Evolutionary conservation across 208 protist species (phyloP), one percentile per base, ranked within the genome.

Genomic region (Acanthamoeba healyi): DNA sequence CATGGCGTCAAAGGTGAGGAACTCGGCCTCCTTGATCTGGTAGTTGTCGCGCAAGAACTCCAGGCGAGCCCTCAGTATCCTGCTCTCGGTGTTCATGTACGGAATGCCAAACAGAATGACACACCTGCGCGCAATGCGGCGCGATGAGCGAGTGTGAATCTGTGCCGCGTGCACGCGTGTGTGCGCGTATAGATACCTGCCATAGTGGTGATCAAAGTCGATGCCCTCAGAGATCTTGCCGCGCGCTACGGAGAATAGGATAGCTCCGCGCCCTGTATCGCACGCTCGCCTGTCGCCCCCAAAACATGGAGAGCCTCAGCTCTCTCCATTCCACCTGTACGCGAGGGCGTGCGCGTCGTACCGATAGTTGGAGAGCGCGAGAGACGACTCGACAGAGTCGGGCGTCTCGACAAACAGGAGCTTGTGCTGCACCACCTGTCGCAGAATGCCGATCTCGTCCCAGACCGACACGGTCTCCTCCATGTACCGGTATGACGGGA

Each of bases 401-500:
- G 98, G 97, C 15, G 99, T 99, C 95, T 99, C 99, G 29, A 99
- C 98, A 97, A 99, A 99, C 74, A 99, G 97, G 12, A 99, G 97
- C 96, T 99, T 99, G 96, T 99, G 95, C 82, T 98, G 96, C 7
- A 97, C 97, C 32, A 99, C 96, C 94, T 98, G 95, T 86, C 98
- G 97, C 79, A 99, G 96, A 82, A 99, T 98, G 29, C 98, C 98
- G 32, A 96, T 97, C 67, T 97, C 96, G 95, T 99, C 96, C 99
- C 99, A 99, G 7, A 61, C 34, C 56, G 94, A 38, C 44, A 95
- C 49, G 4, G 96, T 97, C 32, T 89, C 58, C 89, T 98, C 97
- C 95, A 98, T 96, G 79, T 98, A 98, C 10, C 38, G 44, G 94
- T 99, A 99, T 12, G 97, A 98, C 24, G 98, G 98, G 93, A 97